A percentile compares a stretch with the other conserved stretches of the same genome.
Conservation (phyloP, 306 rosid genomes). For the Sesbania bispinosa region DNA sequence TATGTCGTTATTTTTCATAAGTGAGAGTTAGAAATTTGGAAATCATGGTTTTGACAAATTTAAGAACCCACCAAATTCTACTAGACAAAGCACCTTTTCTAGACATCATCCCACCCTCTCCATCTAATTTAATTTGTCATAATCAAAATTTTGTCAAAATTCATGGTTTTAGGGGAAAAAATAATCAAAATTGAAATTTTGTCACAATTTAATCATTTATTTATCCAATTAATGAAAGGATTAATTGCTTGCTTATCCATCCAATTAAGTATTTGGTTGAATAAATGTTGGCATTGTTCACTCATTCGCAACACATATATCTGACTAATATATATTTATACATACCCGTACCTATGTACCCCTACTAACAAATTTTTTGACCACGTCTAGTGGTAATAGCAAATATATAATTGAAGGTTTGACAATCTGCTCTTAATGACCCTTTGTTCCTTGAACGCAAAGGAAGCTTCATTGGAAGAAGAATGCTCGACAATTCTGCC, state of each 20-base stretch:
- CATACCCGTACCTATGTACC: slow-evolving; percentile 8
- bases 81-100: slow-evolving; percentile 18
- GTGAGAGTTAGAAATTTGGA: background rate
- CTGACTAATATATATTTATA: background rate
- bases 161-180: background rate
- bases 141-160: too few relatives aligned
- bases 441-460: slow-evolving; percentile 80
- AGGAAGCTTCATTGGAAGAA: slow-evolving; percentile 83
- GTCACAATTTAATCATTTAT: background rate
- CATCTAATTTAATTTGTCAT: too few relatives aligned
- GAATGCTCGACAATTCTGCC: slow-evolving; percentile 70
- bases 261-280: background rate
- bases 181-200: slow-evolving; percentile 9
- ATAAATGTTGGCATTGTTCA: background rate
- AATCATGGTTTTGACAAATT: background rate
- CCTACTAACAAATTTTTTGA: background rate
- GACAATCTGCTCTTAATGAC: slow-evolving; percentile 54
- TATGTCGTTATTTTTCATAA: background rate
- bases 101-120: background rate
- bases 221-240: background rate
- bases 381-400: slow-evolving; percentile 5
- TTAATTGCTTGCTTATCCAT: background rate
- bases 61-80: slow-evolving; percentile 9
- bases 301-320: background rate
- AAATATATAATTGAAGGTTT: slow-evolving; percentile 50